A percentile compares a stretch with the other conserved stretches of the same genome.
Conservation (phyloP, 352 stramenopile genomes). For the Globisporangium nagaii region DNA sequence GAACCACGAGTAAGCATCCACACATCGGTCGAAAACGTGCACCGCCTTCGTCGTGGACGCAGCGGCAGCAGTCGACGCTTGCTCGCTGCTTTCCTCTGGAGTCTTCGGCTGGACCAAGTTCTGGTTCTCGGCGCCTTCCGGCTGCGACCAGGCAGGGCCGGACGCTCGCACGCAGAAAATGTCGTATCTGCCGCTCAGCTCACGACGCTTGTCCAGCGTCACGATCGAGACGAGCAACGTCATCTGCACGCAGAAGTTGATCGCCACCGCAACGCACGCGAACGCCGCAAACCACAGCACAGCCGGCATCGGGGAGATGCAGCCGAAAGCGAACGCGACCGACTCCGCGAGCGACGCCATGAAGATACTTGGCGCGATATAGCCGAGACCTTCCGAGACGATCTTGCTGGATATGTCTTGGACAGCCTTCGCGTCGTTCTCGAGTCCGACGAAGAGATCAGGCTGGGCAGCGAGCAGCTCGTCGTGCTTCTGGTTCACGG, state of each 20-base stretch:
- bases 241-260: constrained; percentile 65
- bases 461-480: constrained; percentile 23
- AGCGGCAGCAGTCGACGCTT: neutral
- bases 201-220: constrained; percentile 56
- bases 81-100: neutral
- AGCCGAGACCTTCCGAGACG: constrained; percentile 32
- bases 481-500: constrained; percentile 44
- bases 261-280: constrained; percentile 38
- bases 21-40: constrained; percentile 28
- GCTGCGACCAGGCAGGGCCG: constrained; percentile 3
- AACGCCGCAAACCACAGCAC: constrained; percentile 68
- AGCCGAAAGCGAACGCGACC: constrained; percentile 50
- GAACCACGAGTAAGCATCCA: constrained; percentile 42
- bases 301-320: constrained; percentile 56
- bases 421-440: constrained; percentile 28
- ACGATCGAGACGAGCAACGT: constrained; percentile 57
- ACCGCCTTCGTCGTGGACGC: neutral
- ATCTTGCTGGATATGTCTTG: constrained; percentile 34
- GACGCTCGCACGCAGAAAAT: constrained; percentile 27
- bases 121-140: neutral
- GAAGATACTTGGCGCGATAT: constrained; percentile 62
- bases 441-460: constrained; percentile 37
- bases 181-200: constrained; percentile 47
- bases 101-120: constrained; percentile 22
- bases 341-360: constrained; percentile 54